phyloP scores from a whole-genome alignment of 768 basidiomycete genomes.

The Kwoniella sp. region DNA sequence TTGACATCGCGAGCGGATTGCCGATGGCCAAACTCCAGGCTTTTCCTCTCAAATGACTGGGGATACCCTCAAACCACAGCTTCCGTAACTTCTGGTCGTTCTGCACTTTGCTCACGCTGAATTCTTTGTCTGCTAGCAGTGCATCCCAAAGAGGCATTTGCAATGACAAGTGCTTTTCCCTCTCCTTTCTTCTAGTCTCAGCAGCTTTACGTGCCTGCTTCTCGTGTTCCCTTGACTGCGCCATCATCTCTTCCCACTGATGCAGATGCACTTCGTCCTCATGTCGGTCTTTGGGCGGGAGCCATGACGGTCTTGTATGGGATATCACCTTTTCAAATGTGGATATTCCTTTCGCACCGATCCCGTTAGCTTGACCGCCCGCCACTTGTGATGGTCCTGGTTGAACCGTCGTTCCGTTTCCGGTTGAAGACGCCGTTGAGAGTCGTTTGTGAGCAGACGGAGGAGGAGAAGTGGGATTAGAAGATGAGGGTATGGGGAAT shows the following conservation, averaged over 20 bases:
- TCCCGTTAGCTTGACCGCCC: slow-evolving; percentile 16
- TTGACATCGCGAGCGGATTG: slow-evolving; percentile 50
- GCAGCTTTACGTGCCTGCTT: slow-evolving; percentile 29
- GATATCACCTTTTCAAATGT: slow-evolving; percentile 48
- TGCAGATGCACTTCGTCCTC: slow-evolving; percentile 53
- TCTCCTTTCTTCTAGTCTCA: slow-evolving; percentile 35
- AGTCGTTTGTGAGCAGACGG: slow-evolving; percentile 25
- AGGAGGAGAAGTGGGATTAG: slow-evolving; percentile 13
- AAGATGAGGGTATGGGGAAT: slow-evolving; percentile 33
- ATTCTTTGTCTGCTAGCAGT: slow-evolving; percentile 36
- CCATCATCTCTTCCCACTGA: slow-evolving; percentile 55
- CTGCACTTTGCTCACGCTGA: slow-evolving; percentile 33
- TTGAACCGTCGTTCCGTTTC: not conserved
- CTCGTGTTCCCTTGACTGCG: slow-evolving; percentile 43
- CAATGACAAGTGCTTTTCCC: slow-evolving; percentile 42
- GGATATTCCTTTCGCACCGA: slow-evolving; percentile 35
- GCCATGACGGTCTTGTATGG: slow-evolving; percentile 48
- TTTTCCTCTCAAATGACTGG: slow-evolving; percentile 51
- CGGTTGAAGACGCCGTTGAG: slow-evolving; percentile 25
- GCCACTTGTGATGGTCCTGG: not conserved
- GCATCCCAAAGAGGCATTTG: slow-evolving; percentile 47
- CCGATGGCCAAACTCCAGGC: slow-evolving; percentile 53
- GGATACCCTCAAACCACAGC: slow-evolving; percentile 53
- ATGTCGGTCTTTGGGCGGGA: slow-evolving; percentile 51
- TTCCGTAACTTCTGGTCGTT: slow-evolving; percentile 37